Base-by-base conservation (phyloP, 2,329 filamentous ascomycete genomes). In the Didymella arachidicola region DNA sequence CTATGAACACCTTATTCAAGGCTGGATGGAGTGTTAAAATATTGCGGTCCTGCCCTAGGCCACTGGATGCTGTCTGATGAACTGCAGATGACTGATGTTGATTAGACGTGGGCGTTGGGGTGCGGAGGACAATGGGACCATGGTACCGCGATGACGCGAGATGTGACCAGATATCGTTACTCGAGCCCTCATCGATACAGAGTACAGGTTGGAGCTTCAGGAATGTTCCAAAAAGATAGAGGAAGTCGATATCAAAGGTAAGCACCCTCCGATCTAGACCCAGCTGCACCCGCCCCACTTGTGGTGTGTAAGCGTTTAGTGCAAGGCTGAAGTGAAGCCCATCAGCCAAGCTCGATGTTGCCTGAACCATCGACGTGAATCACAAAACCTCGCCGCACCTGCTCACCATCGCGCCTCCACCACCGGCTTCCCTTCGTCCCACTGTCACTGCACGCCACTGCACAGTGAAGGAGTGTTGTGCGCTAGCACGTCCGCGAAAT, bases 281-380 rank as follows among this genome's bases (percentile, higher is more conserved):
- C 18, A 54, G 34, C 46, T 46, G 41, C 26, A 7, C 14, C 29
- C 19, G 45, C 50, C 50, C 56, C 56, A 46, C 53, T 51, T 54
- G 49, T 45, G 50, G 49, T 57, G 51, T 50, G 54, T 56, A 52
- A 57, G 57, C 48, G 51, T 57, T 57, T 62, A 59, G 61, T 59
- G 59, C 56, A 54, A 56, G 59, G 57, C 61, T 64, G 63, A 63
- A 59, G 63, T 60, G 57, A 60, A 63, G 39, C 59, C 62, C 47
- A 47, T 57, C 41, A 36, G 65, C 65, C 67, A 70, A 69, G 66
- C 59, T 66, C 65, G 68, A 60, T 72, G 68, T 58, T 69, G 71
- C 71, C 72, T 74, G 69, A 73, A 71, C 62, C 64, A 63, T 65
- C 59, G 54, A 64, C 49, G 62, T 70, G 63, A 66, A 58, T 69